phyloP scores from a whole-genome alignment of 1,139 yeast species.

The Zygosaccharomyces sapae region DNA sequence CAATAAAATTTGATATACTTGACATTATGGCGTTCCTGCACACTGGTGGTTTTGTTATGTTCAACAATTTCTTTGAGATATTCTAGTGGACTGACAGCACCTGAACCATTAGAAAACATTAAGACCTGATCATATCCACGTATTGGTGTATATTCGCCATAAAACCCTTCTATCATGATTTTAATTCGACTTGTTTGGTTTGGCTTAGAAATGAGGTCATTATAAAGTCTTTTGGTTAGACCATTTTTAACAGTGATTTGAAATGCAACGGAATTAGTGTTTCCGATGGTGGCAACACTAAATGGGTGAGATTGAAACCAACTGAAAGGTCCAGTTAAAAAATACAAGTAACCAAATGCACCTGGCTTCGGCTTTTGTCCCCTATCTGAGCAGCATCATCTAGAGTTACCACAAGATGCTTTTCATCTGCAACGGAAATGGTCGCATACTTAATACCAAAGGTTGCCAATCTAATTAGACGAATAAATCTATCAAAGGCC shows the following conservation, averaged over 20 bases:
- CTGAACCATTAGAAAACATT: slow-evolving; percentile 66
- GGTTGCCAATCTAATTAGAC: slow-evolving; percentile 42
- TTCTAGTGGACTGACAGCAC: slow-evolving; percentile 56
- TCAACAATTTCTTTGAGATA: slow-evolving; percentile 33
- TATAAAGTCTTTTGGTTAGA: slow-evolving; percentile 39
- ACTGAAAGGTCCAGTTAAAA: slow-evolving; percentile 45
- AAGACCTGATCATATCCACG: slow-evolving; percentile 50
- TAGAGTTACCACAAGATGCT: slow-evolving; percentile 39
- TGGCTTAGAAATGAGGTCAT: slow-evolving; percentile 22
- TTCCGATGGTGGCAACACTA: slow-evolving; percentile 44
- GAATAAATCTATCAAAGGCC: slow-evolving; percentile 53
- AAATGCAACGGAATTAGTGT: slow-evolving; percentile 38
- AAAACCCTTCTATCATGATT: slow-evolving; percentile 56
- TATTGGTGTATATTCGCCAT: slow-evolving; percentile 51
- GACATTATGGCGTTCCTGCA: neutral
- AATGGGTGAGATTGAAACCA: slow-evolving; percentile 65
- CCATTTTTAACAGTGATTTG: slow-evolving; percentile 47
- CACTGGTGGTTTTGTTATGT: neutral
- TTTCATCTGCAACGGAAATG: slow-evolving; percentile 47
- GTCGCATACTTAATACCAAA: slow-evolving; percentile 51
- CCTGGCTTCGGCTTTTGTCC: slow-evolving; percentile 47
- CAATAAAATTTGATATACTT: slow-evolving; percentile 44
- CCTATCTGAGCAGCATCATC: slow-evolving; percentile 30
- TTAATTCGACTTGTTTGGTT: slow-evolving; percentile 24
- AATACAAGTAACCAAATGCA: slow-evolving; percentile 55